Base-by-base conservation (phyloP, 2,329 filamentous ascomycete species). In the Cordyceps cateniannulata region DNA sequence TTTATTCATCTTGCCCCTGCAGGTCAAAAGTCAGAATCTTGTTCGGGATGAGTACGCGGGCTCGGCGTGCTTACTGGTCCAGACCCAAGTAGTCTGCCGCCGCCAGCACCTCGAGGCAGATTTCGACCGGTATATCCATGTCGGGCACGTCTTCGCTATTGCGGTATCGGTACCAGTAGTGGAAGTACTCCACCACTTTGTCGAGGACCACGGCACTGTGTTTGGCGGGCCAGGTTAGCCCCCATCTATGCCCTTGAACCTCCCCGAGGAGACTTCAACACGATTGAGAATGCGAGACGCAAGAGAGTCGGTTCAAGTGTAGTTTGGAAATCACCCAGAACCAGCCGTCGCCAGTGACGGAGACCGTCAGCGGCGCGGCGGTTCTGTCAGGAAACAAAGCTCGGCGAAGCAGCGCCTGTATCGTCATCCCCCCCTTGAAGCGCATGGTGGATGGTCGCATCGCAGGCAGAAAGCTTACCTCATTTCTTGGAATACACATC, bases 121-220 rank as follows among this genome's bases (percentile, higher is more conserved):
- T 77, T 75, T 93, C 89, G 32, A 89, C 84, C 14, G 89, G 89
- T 62, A 93, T 87, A 18, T 92, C 88, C 85, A 92, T 88, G 69
- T 93, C 90, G 5, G 87, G 85, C 22, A 92, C 88, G 67, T 91
- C 86, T 66, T 87, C 85, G 65, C 79, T 79, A 65, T 91, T 82
- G 56, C 82, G 81, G 73, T 90, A 82, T 68, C 86, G 87, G 74
- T 91, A 87, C 78, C 89, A 89, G 77, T 92, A 93, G 71, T 91
- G 89, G 64, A 92, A 87, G 75, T 93, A 93, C 74, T 93, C 88
- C 72, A 87, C 89, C 35, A 93, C 86, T 71, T 91, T 91, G 72
- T 93, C 89, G 3, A 93, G 83, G 6, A 92, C 83, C 58, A 87
- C 77, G 65, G 85, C 87, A 73, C 88, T 92, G 71, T 66, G 71